A percentile compares a stretch with the other conserved stretches of the same genome.
phyloP scores from a whole-genome alignment of 495 filamentous ascomycete species.

The Penicillium psychrofluorescens region DNA sequence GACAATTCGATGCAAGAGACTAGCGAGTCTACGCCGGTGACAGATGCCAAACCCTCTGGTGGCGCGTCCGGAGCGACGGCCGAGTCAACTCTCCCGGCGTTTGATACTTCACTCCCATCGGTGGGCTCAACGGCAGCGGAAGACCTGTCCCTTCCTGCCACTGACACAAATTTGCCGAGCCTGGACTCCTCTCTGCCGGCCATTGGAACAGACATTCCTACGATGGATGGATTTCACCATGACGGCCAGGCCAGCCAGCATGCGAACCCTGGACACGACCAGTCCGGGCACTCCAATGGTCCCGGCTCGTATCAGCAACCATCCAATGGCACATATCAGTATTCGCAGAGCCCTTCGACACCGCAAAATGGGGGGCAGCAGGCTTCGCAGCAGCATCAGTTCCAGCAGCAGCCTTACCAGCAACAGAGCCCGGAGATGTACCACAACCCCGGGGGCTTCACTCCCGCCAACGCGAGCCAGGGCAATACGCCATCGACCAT shows the following conservation, averaged over 20 bases:
- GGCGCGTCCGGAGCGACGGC: conserved; percentile 12
- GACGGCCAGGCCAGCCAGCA: too few relatives aligned
- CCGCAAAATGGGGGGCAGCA: conserved; percentile 18
- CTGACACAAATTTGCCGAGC: conserved; percentile 28
- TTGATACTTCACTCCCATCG: conserved; percentile 27
- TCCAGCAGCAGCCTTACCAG: conserved; percentile 23
- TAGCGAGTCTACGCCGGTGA: conserved; percentile 6
- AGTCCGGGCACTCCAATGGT: conserved; percentile 17
- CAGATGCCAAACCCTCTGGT: conserved; percentile 12
- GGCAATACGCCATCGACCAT: conserved; percentile 18
- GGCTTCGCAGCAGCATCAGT: conserved; percentile 18
- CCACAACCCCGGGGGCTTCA: conserved; percentile 21
- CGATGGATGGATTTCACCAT: conserved; percentile 12
- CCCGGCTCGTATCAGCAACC: conserved; percentile 16
- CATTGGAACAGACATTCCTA: conserved; percentile 26
- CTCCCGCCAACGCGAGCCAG: conserved; percentile 20
- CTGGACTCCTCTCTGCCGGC: conserved; percentile 30
- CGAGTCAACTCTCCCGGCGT: conserved; percentile 25
- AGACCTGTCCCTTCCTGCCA: conserved; percentile 31
- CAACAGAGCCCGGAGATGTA: conserved; percentile 26
- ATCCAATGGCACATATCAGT: conserved; percentile 27
- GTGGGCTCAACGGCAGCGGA: conserved; percentile 15
- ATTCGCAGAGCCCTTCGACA: conserved; percentile 14
- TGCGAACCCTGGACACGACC: neutral
- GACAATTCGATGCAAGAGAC: conserved; percentile 1